Base-by-base conservation (phyloP, 768 basidiomycete genomes). In the Psilocybe cyanescens region DNA sequence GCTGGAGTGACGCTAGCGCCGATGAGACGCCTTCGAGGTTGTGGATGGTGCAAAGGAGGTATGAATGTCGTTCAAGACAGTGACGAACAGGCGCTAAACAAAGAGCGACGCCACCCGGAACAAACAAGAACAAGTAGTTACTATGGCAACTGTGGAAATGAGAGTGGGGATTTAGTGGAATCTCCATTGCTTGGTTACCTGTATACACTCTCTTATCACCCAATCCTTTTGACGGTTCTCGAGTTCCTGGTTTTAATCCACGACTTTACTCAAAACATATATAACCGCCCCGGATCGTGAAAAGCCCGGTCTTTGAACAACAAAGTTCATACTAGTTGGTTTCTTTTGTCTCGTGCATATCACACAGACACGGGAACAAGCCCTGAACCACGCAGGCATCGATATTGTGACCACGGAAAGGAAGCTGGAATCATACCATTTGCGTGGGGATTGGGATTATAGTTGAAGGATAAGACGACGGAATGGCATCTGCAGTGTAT, bases 401-500 rank as follows among this genome's bases (percentile, higher is more conserved):
- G 30, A 46, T n/a, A 16, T 33, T 33, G n/a, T 33, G 17, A 12
- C 14, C 46, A 35, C 45, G 45, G n/a, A 49, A 46, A 16, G 8
- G 39, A 37, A 29, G 4, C 29, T 31, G 33, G 46, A 12, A 3
- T n/a, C 16, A 16, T 46, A 47, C 46, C 45, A 33, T 35, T 31
- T 17, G 16, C 45, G 37, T 16, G 51, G 29, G 31, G 12, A 31
- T 35, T 55, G 19, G 39, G 49, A 54, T 37, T 37, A 45, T 58
- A 35, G n/a, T n/a, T 52, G 33, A 52, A 47, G 24, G 53, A 58
- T 24, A 55, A n/a, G 12, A 55, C 11, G 16, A 48, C 47, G 54
- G 39, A 24, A 74, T 74, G 73, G 72, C 71, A 52, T 74, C 71
- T 60, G 67, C 71, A 16, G 62, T 72, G 14, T 65, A 69, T 47